Evolutionary conservation across 2,329 filamentous ascomycete species (phyloP).

Genomic region (Talaromyces sp.): DNA sequence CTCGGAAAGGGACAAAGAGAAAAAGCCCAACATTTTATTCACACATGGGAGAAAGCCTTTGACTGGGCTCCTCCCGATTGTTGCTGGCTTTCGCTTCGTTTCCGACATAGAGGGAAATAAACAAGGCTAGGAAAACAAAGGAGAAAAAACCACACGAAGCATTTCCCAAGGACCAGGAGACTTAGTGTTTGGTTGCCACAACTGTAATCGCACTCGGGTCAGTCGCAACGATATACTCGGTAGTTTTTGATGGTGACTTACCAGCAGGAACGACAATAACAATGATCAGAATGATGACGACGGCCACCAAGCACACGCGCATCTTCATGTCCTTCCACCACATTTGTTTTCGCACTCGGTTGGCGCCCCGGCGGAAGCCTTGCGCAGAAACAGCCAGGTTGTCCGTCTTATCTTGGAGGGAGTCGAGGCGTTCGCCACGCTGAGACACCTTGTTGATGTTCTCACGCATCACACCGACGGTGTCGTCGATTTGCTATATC

Average conservation of each 20-base stretch:
- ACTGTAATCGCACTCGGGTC: constrained; percentile 24
- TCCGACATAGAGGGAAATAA: constrained; percentile 14
- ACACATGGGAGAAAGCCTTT: not conserved
- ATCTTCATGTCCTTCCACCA: constrained; percentile 99
- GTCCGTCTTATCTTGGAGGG: constrained; percentile 86
- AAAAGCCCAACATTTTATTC: constrained; percentile 1
- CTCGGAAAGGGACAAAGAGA: not conserved
- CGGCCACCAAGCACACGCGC: constrained; percentile 90
- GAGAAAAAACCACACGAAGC: constrained; percentile 29
- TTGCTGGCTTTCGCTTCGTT: constrained; percentile 4
- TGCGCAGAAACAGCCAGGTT: constrained; percentile 90
- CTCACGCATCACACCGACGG: constrained; percentile 89
- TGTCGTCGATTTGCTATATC: constrained; percentile 92
- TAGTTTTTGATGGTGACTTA: constrained; percentile 32
- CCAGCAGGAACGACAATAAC: constrained; percentile 92
- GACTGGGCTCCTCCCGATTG: not conserved
- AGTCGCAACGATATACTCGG: not conserved
- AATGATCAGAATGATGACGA: constrained; percentile 84
- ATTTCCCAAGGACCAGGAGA: constrained; percentile 26
- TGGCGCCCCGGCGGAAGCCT: constrained; percentile 93
- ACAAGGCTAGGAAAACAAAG: constrained; percentile 22
- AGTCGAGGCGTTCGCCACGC: constrained; percentile 83
- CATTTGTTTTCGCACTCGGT: constrained; percentile 94
- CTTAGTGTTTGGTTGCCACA: constrained; percentile 42
- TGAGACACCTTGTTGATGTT: constrained; percentile 97